These are phyloP conservation scores for Macrolepiota dolichaula DNA, from an alignment of 768 basidiomycete species.

Conservation along the genomic window DNA sequence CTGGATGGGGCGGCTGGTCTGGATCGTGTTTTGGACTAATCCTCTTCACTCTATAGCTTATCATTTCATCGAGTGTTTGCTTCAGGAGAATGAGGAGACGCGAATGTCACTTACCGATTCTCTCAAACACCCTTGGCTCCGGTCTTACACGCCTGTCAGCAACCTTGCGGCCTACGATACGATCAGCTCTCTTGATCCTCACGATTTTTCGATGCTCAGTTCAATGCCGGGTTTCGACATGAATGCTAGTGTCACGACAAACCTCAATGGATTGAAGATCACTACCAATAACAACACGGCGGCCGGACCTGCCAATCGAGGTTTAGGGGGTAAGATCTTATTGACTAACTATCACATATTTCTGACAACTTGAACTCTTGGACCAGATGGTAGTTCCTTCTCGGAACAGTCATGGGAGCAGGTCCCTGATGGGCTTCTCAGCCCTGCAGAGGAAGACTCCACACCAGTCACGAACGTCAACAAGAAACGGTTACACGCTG, in stretches of 20 bases:
- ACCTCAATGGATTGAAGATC: constrained; percentile 25
- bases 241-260: constrained; percentile 24
- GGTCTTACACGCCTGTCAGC: constrained; percentile 25
- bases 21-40: neutral
- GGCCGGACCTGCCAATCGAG: constrained; percentile 32
- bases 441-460: constrained; percentile 10
- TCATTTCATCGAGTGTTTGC: constrained; percentile 64
- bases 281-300: constrained; percentile 14
- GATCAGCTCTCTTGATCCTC: constrained; percentile 9
- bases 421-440: constrained; percentile 31
- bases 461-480: constrained; percentile 19
- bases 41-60: constrained; percentile 35
- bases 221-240: constrained; percentile 9
- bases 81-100: constrained; percentile 56
- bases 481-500: constrained; percentile 40
- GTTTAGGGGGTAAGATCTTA: neutral
- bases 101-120: constrained; percentile 76
- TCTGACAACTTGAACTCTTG: constrained; percentile 18
- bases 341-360: neutral
- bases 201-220: constrained; percentile 11
- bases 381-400: constrained; percentile 19
- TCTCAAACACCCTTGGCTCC: constrained; percentile 76
- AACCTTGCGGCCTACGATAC: constrained; percentile 6
- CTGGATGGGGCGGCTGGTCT: constrained; percentile 1
- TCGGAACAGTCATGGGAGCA: constrained; percentile 58